These are phyloP conservation scores for Kazachstania sp. DNA, from an alignment of 1,139 yeast genomes.

Conservation along the genomic window DNA sequence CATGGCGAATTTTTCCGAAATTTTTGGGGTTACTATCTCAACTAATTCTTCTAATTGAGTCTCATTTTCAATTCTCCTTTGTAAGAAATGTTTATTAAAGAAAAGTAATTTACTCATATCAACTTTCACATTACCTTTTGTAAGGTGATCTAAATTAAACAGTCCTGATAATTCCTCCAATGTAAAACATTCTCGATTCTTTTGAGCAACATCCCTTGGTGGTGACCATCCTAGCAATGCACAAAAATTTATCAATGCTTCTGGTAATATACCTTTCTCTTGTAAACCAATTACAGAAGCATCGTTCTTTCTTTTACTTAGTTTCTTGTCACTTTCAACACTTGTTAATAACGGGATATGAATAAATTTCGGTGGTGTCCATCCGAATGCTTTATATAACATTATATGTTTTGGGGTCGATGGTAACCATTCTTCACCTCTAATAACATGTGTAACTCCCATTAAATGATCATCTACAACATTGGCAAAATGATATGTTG, in stretches of 20 bases:
- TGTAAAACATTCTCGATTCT: constrained; percentile 53
- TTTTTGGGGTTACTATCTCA: constrained; percentile 26
- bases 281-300: constrained; percentile 56
- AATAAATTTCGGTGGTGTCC: constrained; percentile 74
- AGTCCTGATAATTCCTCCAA: constrained; percentile 43
- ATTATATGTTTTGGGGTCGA: constrained; percentile 94
- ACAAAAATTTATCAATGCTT: constrained; percentile 77
- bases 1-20: constrained; percentile 13
- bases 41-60: constrained; percentile 32
- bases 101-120: constrained; percentile 63
- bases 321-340: constrained; percentile 66
- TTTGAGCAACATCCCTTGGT: constrained; percentile 44
- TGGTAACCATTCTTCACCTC: constrained; percentile 98
- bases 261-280: constrained; percentile 65
- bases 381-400: constrained; percentile 74
- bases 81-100: constrained; percentile 65
- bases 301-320: constrained; percentile 82
- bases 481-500: constrained; percentile 94
- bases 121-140: constrained; percentile 91
- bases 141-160: constrained; percentile 54
- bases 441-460: constrained; percentile 84
- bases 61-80: constrained; percentile 34
- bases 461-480: constrained; percentile 91
- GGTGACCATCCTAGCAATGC: constrained; percentile 96
- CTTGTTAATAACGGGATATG: constrained; percentile 87